phyloP scores from a whole-genome alignment of 345 rosid genomes.

The Excoecaria cochinchinensis region DNA sequence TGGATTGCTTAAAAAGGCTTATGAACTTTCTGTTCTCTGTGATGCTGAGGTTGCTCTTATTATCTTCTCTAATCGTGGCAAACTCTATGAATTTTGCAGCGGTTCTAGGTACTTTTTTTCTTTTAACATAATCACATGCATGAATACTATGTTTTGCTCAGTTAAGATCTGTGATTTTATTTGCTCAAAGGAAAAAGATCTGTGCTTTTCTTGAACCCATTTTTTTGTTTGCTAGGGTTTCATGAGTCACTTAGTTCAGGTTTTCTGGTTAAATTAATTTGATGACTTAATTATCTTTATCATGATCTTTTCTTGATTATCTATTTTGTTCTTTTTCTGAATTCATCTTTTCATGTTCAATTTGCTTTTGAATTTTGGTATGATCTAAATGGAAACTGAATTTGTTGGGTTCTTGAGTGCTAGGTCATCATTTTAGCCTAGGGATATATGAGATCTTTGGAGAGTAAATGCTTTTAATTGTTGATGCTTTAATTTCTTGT shows the following conservation, averaged over 20 bases:
- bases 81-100: slow-evolving; percentile 63
- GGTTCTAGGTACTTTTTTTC: slow-evolving; percentile 37
- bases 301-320: not conserved
- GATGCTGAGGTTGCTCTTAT: slow-evolving; percentile 69
- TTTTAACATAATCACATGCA: too few relatives aligned
- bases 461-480: not conserved
- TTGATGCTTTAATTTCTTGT: not conserved
- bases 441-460: not conserved
- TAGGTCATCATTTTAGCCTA: not conserved
- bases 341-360: not conserved
- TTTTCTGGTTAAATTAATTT: not conserved
- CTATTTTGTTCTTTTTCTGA: slow-evolving; percentile 1
- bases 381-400: not conserved
- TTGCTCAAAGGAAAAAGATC: too few relatives aligned
- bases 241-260: not conserved
- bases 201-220: slow-evolving; percentile 3
- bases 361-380: not conserved
- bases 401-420: too few relatives aligned
- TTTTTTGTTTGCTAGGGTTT: slow-evolving; percentile 13
- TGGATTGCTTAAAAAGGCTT: slow-evolving; percentile 65
- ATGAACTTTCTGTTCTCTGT: slow-evolving; percentile 61
- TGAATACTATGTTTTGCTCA: too few relatives aligned
- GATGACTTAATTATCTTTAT: not conserved
- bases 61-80: slow-evolving; percentile 56
- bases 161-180: not conserved